phyloP scores from a whole-genome alignment of 208 protist species.

The Herpetomonas tarakana region DNA sequence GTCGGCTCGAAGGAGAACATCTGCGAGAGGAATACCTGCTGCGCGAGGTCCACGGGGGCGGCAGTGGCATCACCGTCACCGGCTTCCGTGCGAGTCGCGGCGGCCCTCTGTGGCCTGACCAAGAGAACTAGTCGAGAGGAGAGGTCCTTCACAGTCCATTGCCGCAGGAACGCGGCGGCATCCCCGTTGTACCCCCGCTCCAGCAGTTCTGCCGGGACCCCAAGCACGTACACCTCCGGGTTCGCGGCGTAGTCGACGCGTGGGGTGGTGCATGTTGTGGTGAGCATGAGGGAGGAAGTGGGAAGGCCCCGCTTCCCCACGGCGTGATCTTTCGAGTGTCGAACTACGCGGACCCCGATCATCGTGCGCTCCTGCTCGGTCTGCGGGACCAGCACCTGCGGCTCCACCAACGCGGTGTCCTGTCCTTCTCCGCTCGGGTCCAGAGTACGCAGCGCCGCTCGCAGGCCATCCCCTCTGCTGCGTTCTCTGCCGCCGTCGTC shows the following conservation, averaged over 20 bases:
- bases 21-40: slow-evolving; percentile 10
- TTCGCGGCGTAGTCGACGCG: slow-evolving; percentile 20
- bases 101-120: too few relatives aligned
- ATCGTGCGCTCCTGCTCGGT: neutral
- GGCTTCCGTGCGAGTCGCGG: neutral
- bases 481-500: neutral
- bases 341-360: neutral
- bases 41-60: neutral
- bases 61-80: neutral
- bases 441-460: neutral
- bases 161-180: neutral
- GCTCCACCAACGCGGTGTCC: too few relatives aligned
- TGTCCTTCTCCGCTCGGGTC: neutral
- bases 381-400: neutral
- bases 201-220: slow-evolving; percentile 21
- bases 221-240: slow-evolving; percentile 27
- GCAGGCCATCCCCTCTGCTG: neutral
- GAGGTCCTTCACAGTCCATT: neutral
- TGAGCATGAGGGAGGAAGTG: neutral
- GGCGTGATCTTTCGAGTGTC: neutral
- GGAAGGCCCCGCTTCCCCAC: too few relatives aligned
- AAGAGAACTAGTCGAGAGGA: neutral
- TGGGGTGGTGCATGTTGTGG: slow-evolving; percentile 10
- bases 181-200: too few relatives aligned
- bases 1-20: slow-evolving; percentile 28